Conservation (phyloP, 2,329 filamentous ascomycete genomes). For the Rhynchosporium graminicola region DNA sequence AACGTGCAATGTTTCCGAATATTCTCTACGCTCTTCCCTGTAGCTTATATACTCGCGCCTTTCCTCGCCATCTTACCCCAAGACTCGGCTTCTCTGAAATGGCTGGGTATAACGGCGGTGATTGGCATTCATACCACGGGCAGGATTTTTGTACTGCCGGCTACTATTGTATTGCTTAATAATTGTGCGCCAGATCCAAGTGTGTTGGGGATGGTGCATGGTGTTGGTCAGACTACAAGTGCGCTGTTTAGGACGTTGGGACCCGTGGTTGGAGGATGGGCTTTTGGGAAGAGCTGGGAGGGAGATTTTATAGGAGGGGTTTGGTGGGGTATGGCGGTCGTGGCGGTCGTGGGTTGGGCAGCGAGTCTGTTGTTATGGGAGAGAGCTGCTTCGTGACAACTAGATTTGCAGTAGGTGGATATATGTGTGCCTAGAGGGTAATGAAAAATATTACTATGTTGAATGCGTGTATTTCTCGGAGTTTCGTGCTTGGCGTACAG, state of each 20-base stretch:
- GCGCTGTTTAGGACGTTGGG: constrained; percentile 14
- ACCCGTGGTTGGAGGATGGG: constrained; percentile 8
- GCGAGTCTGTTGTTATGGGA: constrained; percentile 15
- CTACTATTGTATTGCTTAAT: constrained; percentile 11
- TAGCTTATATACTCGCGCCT: constrained; percentile 8
- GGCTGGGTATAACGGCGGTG: constrained; percentile 5
- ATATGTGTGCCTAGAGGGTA: no score
- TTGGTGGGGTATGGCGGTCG: constrained; percentile 14
- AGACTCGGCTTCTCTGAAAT: background rate
- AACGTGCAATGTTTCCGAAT: constrained; percentile 11
- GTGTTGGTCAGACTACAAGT: constrained; percentile 7
- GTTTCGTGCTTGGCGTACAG: no score
- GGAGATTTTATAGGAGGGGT: constrained; percentile 12
- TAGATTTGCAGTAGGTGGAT: no score
- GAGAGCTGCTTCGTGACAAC: background rate
- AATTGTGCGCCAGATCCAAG: constrained; percentile 13
- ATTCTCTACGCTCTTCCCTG: constrained; percentile 13
- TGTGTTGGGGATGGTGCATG: constrained; percentile 12
- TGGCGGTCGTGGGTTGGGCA: constrained; percentile 8
- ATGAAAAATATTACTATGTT: no score
- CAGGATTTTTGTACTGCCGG: constrained; percentile 1
- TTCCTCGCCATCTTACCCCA: constrained; percentile 6
- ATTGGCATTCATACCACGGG: constrained; percentile 2
- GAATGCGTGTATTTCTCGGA: no score
- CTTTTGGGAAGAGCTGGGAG: constrained; percentile 15